A percentile compares a stretch with the other conserved stretches of the same genome.
Conservation (phyloP, 2,329 filamentous ascomycete species). For the Aspergillus udagawae region DNA sequence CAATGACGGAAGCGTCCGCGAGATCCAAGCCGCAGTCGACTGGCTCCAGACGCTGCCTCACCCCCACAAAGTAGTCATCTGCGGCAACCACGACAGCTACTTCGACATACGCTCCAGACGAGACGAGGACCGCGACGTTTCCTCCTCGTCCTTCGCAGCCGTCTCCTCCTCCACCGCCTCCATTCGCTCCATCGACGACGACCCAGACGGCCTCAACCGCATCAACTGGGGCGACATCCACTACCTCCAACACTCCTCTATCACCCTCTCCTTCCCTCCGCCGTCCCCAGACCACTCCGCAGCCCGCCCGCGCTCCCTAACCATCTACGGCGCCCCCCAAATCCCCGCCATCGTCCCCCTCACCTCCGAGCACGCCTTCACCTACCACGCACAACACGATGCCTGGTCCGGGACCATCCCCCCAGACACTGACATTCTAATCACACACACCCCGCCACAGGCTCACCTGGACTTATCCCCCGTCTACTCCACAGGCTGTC, state of each 20-base stretch:
- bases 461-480: slow-evolving; percentile 59
- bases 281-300: slow-evolving; percentile 44
- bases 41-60: slow-evolving; percentile 76
- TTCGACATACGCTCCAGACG: slow-evolving; percentile 65
- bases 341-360: slow-evolving; percentile 66
- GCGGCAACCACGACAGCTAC: slow-evolving; percentile 86
- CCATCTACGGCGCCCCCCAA: slow-evolving; percentile 76
- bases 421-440: slow-evolving; percentile 67
- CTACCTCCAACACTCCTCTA: slow-evolving; percentile 69
- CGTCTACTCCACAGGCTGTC: slow-evolving; percentile 64
- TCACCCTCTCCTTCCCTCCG: slow-evolving; percentile 58
- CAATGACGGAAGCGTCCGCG: slow-evolving; percentile 64
- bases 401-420: slow-evolving; percentile 73
- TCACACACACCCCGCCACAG: slow-evolving; percentile 77
- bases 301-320: slow-evolving; percentile 56
- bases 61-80: slow-evolving; percentile 73
- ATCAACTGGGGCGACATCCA: slow-evolving; percentile 65
- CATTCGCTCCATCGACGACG: slow-evolving; percentile 35
- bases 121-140: slow-evolving; percentile 49
- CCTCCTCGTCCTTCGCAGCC: slow-evolving; percentile 19
- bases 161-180: slow-evolving; percentile 36
- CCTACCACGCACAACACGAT: slow-evolving; percentile 62
- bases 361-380: slow-evolving; percentile 69
- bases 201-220: slow-evolving; percentile 42
- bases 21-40: slow-evolving; percentile 78